Percentiles rank a stretch among this genome's conserved stretches.
Evolutionary conservation across 1,284 basidiomycete genomes (phyloP).

Genomic region (Cystobasidium slooffiae): DNA sequence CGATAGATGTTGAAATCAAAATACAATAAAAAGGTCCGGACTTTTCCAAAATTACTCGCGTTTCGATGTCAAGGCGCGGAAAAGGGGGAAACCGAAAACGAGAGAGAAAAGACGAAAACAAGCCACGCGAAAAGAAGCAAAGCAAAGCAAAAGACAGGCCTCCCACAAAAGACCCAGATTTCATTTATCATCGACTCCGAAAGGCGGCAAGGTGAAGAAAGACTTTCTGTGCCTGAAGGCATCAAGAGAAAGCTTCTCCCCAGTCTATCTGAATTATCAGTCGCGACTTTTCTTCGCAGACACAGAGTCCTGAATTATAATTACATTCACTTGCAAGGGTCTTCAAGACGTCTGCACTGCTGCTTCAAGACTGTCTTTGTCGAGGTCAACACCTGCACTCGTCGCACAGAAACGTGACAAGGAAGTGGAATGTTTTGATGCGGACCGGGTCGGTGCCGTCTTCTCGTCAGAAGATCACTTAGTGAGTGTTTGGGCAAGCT

Average conservation of each 20-base stretch:
- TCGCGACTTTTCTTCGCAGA: too few relatives aligned
- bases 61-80: neutral
- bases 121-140: conserved; percentile 18
- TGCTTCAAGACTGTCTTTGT: too few relatives aligned
- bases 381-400: too few relatives aligned
- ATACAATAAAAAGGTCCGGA: neutral
- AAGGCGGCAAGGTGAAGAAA: neutral
- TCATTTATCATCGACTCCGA: neutral
- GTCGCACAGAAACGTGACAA: too few relatives aligned
- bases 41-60: neutral
- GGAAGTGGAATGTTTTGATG: conserved; percentile 15
- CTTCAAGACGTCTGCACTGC: too few relatives aligned
- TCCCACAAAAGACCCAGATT: too few relatives aligned
- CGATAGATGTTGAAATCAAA: conserved; percentile 4
- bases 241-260: too few relatives aligned
- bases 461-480: conserved; percentile 7
- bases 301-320: too few relatives aligned
- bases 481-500: neutral
- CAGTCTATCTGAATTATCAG: too few relatives aligned
- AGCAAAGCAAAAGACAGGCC: neutral
- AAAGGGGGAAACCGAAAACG: conserved; percentile 5
- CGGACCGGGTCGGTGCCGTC: conserved; percentile 25
- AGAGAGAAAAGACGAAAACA: conserved; percentile 7
- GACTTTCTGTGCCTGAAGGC: neutral
- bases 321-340: too few relatives aligned